Conservation (phyloP, 2,329 filamentous ascomycete species). For the Cladosporium cucumerinum region DNA sequence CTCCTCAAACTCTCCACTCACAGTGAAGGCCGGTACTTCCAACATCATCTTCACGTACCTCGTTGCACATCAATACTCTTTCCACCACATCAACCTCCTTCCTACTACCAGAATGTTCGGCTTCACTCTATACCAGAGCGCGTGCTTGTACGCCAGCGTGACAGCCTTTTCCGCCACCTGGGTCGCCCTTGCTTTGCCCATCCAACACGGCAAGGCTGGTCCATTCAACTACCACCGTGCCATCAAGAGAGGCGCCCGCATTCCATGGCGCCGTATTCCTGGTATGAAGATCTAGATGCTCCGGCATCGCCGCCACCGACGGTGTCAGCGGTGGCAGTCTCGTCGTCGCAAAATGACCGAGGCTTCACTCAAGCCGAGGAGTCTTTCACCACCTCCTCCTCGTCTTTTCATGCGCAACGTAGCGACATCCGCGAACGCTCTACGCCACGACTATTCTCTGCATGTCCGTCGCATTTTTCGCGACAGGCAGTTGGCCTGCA, state of each 20-base stretch:
- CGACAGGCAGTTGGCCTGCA: background rate
- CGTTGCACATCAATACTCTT: background rate
- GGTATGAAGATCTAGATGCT: constrained; percentile 17
- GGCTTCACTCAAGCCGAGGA: constrained; percentile 11
- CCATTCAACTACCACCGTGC: constrained; percentile 35
- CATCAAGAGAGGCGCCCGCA: constrained; percentile 25
- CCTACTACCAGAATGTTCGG: constrained; percentile 14
- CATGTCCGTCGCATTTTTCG: background rate
- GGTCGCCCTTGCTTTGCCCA: constrained; percentile 29
- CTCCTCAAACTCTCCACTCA: constrained; percentile 12
- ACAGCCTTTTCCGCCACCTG: constrained; percentile 32
- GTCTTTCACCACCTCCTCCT: constrained; percentile 9
- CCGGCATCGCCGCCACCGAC: constrained; percentile 8
- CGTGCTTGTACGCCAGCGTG: constrained; percentile 31
- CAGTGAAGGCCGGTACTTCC: constrained; percentile 14
- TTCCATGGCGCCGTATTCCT: constrained; percentile 34
- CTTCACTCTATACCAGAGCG: constrained; percentile 27
- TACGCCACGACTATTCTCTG: constrained; percentile 10
- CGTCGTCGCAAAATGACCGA: constrained; percentile 14
- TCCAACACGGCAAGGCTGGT: constrained; percentile 30
- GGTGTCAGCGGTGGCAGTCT: constrained; percentile 17
- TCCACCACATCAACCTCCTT: background rate
- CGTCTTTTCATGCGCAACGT: constrained; percentile 12
- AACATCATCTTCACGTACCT: constrained; percentile 1
- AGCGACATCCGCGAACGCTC: constrained; percentile 15